Conservation (phyloP, 1,139 yeast species). For the Saccharomyces hybrid region DNA sequence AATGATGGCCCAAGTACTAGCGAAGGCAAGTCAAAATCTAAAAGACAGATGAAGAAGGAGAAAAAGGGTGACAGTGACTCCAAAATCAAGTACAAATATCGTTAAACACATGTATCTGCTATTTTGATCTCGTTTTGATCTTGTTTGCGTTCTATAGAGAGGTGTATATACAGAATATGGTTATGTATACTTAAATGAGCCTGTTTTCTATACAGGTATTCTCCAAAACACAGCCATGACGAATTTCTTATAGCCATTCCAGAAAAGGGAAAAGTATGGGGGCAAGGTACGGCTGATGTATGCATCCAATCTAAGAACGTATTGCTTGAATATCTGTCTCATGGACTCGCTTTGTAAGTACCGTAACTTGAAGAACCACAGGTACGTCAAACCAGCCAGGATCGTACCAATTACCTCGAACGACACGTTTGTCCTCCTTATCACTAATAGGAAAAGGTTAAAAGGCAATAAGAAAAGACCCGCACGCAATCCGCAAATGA, state of each 20-base stretch:
- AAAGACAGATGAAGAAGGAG: slow-evolving; percentile 31
- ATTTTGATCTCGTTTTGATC: not conserved
- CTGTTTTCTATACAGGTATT: slow-evolving; percentile 9
- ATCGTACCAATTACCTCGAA: slow-evolving; percentile 10
- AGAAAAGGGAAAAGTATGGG: slow-evolving; percentile 12
- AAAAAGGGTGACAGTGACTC: slow-evolving; percentile 26
- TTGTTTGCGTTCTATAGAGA: not conserved
- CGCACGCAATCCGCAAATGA: slow-evolving; percentile 20
- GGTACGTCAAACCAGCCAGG: slow-evolving; percentile 16
- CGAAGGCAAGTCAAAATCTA: slow-evolving; percentile 18
- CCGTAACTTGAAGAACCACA: slow-evolving; percentile 27
- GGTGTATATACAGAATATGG: not conserved
- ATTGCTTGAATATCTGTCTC: slow-evolving; percentile 13
- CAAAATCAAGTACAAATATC: slow-evolving; percentile 19
- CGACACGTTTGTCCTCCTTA: slow-evolving; percentile 4
- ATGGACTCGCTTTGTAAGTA: slow-evolving; percentile 20
- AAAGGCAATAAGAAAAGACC: slow-evolving; percentile 18
- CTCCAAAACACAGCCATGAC: slow-evolving; percentile 12
- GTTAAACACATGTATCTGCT: not conserved
- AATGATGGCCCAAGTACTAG: slow-evolving; percentile 5
- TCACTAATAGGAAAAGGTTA: slow-evolving; percentile 12
- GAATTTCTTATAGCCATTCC: slow-evolving; percentile 17
- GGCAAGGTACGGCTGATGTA: slow-evolving; percentile 1
- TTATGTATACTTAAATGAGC: slow-evolving; percentile 4
- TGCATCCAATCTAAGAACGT: slow-evolving; percentile 9